Conservation (phyloP, 2,329 filamentous ascomycete genomes). For the Trichoderma sp. region DNA sequence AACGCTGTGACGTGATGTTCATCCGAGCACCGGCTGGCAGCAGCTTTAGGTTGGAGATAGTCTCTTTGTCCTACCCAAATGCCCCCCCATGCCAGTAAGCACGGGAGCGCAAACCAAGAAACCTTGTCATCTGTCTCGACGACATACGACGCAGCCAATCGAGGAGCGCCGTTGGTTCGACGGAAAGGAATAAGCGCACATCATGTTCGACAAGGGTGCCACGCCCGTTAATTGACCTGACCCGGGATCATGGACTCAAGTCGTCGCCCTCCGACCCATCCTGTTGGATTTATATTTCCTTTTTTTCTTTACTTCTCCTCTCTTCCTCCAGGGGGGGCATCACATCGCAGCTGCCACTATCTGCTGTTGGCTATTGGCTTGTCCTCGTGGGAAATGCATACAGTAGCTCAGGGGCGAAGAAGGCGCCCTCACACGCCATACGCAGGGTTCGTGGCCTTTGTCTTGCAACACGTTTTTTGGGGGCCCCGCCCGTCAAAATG, state of each 20-base stretch:
- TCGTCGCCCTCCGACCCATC: slow-evolving; percentile 21
- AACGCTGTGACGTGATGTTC: slow-evolving; percentile 13
- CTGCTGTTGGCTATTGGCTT: not conserved
- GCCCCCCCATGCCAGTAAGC: slow-evolving; percentile 17
- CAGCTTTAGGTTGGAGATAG: not conserved
- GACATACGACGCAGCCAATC: slow-evolving; percentile 26
- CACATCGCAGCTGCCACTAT: not conserved
- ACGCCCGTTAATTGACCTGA: slow-evolving; percentile 21
- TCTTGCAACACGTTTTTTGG: not conserved
- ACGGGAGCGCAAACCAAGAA: slow-evolving; percentile 19
- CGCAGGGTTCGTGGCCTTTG: slow-evolving; percentile 2
- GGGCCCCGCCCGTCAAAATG: slow-evolving; percentile 17
- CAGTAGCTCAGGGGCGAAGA: slow-evolving; percentile 7
- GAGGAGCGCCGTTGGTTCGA: slow-evolving; percentile 10
- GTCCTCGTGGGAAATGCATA: not conserved
- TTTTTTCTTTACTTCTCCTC: not conserved
- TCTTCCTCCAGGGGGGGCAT: not conserved
- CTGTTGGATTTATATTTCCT: slow-evolving; percentile 2
- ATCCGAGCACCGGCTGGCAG: slow-evolving; percentile 1
- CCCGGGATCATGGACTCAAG: slow-evolving; percentile 22
- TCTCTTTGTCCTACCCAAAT: slow-evolving; percentile 2
- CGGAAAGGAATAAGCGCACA: slow-evolving; percentile 25
- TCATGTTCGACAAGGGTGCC: slow-evolving; percentile 23
- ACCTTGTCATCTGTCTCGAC: slow-evolving; percentile 1
- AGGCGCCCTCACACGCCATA: not conserved